A percentile compares a stretch with the other conserved stretches of the same genome.
Conservation (phyloP, 306 rosid species). For the Castanea sativa region DNA sequence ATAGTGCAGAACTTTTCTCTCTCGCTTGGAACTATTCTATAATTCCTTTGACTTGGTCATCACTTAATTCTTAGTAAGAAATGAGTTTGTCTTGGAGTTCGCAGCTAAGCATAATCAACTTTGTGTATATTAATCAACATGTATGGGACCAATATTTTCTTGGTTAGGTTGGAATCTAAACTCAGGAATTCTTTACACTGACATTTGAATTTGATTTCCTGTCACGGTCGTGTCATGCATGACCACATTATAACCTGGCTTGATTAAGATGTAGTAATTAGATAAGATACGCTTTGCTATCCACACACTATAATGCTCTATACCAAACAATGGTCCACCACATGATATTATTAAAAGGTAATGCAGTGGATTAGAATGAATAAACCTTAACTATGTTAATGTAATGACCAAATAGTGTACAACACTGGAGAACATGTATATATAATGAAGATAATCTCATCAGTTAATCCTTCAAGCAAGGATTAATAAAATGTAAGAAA, state of each 20-base stretch:
- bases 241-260: constrained; percentile 33
- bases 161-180: constrained; percentile 32
- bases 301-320: constrained; percentile 14
- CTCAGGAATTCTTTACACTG: constrained; percentile 11
- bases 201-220: constrained; percentile 21
- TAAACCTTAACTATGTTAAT: constrained; percentile 7
- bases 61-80: not conserved
- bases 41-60: constrained; percentile 26
- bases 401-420: constrained; percentile 7
- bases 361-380: constrained; percentile 1
- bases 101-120: not conserved
- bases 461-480: no score
- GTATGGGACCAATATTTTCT: constrained; percentile 16
- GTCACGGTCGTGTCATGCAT: constrained; percentile 29
- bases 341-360: constrained; percentile 26
- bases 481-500: no score
- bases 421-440: no score
- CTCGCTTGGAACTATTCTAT: not conserved
- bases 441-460: no score
- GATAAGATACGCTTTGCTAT: constrained; percentile 12
- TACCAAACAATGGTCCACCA: constrained; percentile 40
- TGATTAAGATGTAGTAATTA: constrained; percentile 31
- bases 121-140: constrained; percentile 8
- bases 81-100: constrained; percentile 8
- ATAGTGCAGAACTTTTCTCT: constrained; percentile 1